These are phyloP conservation scores for Ophiostoma fasciatum DNA, from an alignment of 2,329 filamentous ascomycete species.

Conservation along the genomic window DNA sequence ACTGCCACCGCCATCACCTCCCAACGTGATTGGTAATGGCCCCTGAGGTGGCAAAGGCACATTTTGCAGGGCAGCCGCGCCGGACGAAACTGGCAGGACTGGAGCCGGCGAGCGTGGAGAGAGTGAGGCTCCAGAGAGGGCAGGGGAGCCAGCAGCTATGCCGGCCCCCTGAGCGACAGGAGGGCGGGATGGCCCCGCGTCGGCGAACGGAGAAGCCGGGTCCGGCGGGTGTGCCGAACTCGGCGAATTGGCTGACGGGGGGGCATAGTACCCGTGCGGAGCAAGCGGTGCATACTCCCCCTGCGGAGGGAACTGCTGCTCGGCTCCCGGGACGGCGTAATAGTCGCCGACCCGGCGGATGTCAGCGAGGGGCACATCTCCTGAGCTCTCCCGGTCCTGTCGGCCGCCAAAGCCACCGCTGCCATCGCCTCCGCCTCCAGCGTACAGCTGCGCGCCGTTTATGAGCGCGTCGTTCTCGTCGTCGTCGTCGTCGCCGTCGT, in stretches of 20 bases:
- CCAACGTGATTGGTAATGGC: no score
- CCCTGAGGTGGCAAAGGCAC: no score
- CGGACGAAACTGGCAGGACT: neutral
- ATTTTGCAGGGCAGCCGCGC: no score
- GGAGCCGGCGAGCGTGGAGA: slow-evolving; percentile 1
- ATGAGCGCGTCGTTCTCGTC: no score
- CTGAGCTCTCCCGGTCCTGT: neutral
- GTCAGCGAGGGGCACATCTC: neutral
- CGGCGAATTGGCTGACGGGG: neutral
- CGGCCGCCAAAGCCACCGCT: neutral
- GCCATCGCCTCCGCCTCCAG: neutral
- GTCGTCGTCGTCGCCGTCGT: neutral
- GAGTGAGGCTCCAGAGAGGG: neutral
- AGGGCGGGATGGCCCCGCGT: neutral
- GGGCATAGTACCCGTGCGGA: neutral
- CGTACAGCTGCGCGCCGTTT: neutral
- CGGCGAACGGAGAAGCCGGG: neutral
- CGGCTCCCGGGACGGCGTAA: neutral
- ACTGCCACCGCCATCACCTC: no score
- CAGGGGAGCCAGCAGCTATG: neutral
- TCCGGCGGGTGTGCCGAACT: neutral
- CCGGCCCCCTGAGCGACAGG: neutral
- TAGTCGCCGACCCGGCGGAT: neutral
- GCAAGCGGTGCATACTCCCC: neutral
- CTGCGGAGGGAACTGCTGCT: neutral